A percentile compares a stretch with the other conserved stretches of the same genome.
Conservation (phyloP, 2,329 filamentous ascomycete genomes). For the Calonectria henricotiae region DNA sequence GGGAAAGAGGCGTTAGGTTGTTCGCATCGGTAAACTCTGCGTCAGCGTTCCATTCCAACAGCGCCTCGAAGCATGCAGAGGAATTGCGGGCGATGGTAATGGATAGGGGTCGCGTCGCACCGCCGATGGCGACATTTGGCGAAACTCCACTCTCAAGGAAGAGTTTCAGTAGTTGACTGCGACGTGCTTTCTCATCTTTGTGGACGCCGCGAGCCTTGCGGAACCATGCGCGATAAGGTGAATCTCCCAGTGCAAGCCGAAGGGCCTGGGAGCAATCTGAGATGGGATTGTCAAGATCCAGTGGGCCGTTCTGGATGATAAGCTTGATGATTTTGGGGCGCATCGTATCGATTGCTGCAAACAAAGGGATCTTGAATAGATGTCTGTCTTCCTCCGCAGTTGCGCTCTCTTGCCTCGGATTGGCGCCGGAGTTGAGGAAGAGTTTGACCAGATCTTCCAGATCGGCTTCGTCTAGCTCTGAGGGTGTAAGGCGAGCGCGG, state of each 20-base stretch:
- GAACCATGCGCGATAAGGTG: neutral
- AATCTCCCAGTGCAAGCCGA: neutral
- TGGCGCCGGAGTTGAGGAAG: neutral
- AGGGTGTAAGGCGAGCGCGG: neutral
- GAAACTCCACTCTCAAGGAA: neutral
- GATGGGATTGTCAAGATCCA: neutral
- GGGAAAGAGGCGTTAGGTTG: neutral
- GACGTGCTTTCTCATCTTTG: neutral
- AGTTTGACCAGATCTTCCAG: neutral
- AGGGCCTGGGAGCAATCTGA: neutral
- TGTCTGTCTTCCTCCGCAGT: no score
- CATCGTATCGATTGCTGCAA: neutral
- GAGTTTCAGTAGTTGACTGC: neutral
- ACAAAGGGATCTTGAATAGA: neutral
- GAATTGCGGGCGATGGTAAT: neutral
- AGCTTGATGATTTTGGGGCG: neutral
- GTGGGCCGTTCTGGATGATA: neutral
- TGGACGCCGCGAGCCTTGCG: neutral
- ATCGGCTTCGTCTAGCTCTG: neutral
- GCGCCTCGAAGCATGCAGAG: neutral
- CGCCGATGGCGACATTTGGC: neutral
- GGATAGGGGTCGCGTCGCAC: neutral
- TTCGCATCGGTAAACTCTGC: neutral
- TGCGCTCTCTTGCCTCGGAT: neutral
- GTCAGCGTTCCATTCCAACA: neutral